phyloP scores from a whole-genome alignment of 495 filamentous ascomycete species.

The Glonium stellatum region DNA sequence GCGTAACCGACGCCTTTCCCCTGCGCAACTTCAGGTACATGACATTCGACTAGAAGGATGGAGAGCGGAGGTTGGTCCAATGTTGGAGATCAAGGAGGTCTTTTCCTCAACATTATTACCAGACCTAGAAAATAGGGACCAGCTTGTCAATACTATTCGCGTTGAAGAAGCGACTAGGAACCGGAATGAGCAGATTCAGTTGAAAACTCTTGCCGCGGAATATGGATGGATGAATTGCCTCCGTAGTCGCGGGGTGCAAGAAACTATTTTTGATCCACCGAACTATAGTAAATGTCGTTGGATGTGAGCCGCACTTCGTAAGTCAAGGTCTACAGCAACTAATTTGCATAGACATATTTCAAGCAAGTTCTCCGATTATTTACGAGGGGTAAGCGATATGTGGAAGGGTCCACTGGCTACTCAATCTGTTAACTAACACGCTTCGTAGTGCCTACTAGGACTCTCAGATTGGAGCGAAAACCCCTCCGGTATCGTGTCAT shows the following conservation, averaged over 20 bases:
- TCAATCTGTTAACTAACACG: neutral
- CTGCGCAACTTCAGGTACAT: conserved; percentile 35
- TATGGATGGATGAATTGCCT: conserved; percentile 39
- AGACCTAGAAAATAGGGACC: conserved; percentile 20
- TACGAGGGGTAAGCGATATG: conserved; percentile 26
- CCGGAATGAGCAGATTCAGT: conserved; percentile 30
- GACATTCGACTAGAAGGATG: conserved; percentile 31
- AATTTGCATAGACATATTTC: conserved; percentile 31
- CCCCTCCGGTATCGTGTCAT: conserved; percentile 1
- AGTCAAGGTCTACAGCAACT: neutral
- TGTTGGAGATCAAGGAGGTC: conserved; percentile 35
- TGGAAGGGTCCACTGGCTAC: neutral
- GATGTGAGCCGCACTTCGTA: conserved; percentile 23
- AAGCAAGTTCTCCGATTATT: conserved; percentile 36
- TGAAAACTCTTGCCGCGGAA: conserved; percentile 28
- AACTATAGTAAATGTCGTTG: conserved; percentile 31
- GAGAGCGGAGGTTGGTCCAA: conserved; percentile 18
- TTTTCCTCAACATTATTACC: conserved; percentile 31
- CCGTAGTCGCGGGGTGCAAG: conserved; percentile 24
- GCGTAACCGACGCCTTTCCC: conserved; percentile 32
- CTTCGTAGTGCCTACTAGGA: conserved; percentile 22
- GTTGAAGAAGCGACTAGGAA: conserved; percentile 22
- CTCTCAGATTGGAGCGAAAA: conserved; percentile 26
- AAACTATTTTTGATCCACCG: conserved; percentile 21
- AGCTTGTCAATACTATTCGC: conserved; percentile 7